Base-by-base conservation (phyloP, 2,329 filamentous ascomycete species). In the Lecanicillium sp. region DNA sequence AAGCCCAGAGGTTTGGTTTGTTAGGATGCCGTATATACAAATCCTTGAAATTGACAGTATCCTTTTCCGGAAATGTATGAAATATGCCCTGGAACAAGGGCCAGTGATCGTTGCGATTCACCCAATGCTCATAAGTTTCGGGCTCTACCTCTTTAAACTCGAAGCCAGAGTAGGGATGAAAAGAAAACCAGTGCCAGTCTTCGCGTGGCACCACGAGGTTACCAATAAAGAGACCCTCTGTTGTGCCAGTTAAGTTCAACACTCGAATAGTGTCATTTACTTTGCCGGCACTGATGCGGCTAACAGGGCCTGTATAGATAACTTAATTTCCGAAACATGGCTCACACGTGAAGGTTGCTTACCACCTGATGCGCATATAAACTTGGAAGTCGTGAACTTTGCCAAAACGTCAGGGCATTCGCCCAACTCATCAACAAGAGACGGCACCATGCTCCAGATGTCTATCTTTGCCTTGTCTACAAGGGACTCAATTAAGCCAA, bases 381-480 rank as follows among this genome's bases (percentile, higher is more conserved):
- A 59, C 41, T 60, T 59, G 0, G 57, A 55, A 1, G 44, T 16
- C 35, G 45, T 45, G 33, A 62, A 44, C 33, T 60, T 59, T 16
- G 45, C 43, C 35, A 62, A 40, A 0, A 62, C 45, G 2, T 55
- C 54, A 2, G 45, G 56, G 3, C 44, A 50, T 41, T 56, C 56
- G 33, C 47, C 59, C 8, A 54, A 38, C 38, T 62, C 59, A 14
- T 63, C 57, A 1, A 54, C 51, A 13, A 60, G 51, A 0, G 57
- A 61, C 2, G 59, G 59, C 0, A 62, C 51, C 52, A 63, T 56
- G 33, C 52, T 58, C 59, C 59, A 63, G 12, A 62, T 59, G 25
- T 60, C 57, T 20, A 66, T 58, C 9, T 56, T 55, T 0, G 48
- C 51, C 22, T 53, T 43, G 1, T 62, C 55, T 2, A 54, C 52